phyloP scores from a whole-genome alignment of 345 rosid species.

The Clausena lansium region DNA sequence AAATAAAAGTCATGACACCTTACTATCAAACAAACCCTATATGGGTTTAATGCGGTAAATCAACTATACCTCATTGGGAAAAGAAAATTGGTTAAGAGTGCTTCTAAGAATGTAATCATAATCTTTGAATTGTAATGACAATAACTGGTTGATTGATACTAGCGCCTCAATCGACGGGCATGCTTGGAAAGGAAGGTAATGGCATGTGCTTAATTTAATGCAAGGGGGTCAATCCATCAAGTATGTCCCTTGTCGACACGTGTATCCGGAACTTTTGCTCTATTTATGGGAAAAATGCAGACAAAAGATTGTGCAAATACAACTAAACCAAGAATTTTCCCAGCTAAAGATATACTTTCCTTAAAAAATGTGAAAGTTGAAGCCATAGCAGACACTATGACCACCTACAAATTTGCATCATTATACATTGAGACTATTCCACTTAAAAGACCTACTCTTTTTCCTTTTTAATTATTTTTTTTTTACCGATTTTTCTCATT shows the following conservation, averaged over 20 bases:
- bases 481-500: neutral
- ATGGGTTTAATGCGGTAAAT: neutral
- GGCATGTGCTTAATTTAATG: neutral
- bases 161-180: neutral
- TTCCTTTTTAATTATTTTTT: neutral
- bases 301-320: neutral
- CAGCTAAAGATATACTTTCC: neutral
- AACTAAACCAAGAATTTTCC: neutral
- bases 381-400: neutral
- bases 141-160: neutral
- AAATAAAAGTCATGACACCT: no score
- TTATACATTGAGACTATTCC: neutral
- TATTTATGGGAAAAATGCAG: neutral
- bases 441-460: neutral
- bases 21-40: neutral
- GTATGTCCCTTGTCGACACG: neutral
- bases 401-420: neutral
- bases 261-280: constrained; percentile 2
- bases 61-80: neutral
- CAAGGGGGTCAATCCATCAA: neutral
- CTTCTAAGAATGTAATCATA: neutral
- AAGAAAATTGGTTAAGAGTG: neutral
- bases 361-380: neutral
- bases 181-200: neutral
- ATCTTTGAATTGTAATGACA: neutral